Base-by-base conservation (phyloP, 2,329 filamentous ascomycete genomes). In the Stachybotrys chartarum region DNA sequence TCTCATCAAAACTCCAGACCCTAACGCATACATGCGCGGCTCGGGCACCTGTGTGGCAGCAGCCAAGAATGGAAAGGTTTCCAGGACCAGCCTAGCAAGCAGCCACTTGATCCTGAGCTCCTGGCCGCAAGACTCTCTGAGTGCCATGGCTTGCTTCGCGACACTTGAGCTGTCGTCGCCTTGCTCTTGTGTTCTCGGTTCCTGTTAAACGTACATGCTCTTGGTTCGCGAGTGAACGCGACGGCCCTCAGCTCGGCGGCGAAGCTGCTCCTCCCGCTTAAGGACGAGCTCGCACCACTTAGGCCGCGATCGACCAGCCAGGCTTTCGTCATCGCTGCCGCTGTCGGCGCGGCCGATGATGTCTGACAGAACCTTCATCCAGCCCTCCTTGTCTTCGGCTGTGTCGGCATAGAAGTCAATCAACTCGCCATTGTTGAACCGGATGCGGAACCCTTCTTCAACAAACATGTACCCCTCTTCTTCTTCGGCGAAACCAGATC, bases 391-490 rank as follows among this genome's bases (percentile, higher is more conserved):
- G 67, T 94, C 88, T 45, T 83, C 83, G 1, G 86, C 83, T 35
- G 85, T 92, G 72, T 97, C 93, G 66, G 93, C 94, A 68, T 99
- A 97, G 70, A 97, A 97, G 77, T 97, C 93, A 68, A 99, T 99
- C 60, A 96, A 86, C 74, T 99, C 94, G 58, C 94, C 94, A 66
- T 99, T 99, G 69, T 90, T 95, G 74, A 99, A 99, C 56, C 93
- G 91, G 69, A 99, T 96, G 46, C 94, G 90, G 86, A 99, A 99
- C 3, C 94, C 94, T 70, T 99, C 94, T 71, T 99, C 94, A 54
- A 99, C 93, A 70, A 99, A 99, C 89, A 97, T 96, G 78, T 99
- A 99, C 47, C 94, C 94, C 69, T 99, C 94, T 73, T 99, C 94
- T 61, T 99, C 94, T 72, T 97, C 94, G 1, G 93, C 92, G 70